phyloP scores from a whole-genome alignment of 371 early-diverging fungal genomes.

The Mortierella sp. region DNA sequence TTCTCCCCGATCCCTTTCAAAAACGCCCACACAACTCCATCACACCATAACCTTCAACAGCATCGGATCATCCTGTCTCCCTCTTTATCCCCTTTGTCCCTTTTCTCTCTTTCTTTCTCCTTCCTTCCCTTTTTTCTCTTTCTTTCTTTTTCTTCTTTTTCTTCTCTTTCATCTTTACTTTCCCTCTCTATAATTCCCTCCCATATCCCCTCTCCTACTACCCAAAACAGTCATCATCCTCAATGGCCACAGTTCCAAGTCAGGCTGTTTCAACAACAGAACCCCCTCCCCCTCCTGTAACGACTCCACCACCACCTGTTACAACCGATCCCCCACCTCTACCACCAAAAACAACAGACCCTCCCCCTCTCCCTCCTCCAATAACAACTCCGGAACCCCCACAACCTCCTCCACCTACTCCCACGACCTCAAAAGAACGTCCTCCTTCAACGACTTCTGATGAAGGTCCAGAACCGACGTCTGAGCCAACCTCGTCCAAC shows the following conservation, averaged over 20 bases:
- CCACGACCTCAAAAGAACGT: neutral
- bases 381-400: neutral
- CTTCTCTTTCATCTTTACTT: neutral
- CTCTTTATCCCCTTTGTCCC: neutral
- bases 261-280: slow-evolving; percentile 1
- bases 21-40: neutral
- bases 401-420: neutral
- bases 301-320: neutral
- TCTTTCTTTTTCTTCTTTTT: neutral
- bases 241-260: neutral
- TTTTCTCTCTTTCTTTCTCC: slow-evolving; percentile 2
- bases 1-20: neutral
- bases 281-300: neutral
- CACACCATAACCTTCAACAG: neutral
- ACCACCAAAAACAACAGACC: neutral
- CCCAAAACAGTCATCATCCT: neutral
- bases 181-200: neutral
- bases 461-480: neutral
- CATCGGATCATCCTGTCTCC: neutral
- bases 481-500: neutral
- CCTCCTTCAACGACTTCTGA: neutral
- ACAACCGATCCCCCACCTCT: slow-evolving; percentile 15
- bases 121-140: neutral
- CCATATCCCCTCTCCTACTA: too few species aligned
- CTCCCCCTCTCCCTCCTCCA: slow-evolving; percentile 9